Evolutionary conservation across 2,329 filamentous ascomycete genomes (phyloP), one percentile per base, ranked within the genome.

Genomic region (Cyclaneusma minus): DNA sequence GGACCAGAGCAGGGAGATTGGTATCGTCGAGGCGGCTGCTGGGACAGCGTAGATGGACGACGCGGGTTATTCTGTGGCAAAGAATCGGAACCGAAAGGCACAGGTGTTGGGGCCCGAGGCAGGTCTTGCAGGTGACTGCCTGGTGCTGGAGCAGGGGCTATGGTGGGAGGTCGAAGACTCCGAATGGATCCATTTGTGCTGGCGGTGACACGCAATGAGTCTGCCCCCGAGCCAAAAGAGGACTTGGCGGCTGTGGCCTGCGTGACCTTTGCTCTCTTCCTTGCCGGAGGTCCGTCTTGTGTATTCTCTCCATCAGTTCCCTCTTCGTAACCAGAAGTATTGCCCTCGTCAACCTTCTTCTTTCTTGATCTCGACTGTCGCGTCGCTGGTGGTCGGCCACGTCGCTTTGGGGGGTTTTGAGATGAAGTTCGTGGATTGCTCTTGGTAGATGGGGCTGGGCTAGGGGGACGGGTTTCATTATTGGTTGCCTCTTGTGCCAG

Each of bases 131-230:
- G 51, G 39, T 80, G 69, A 24, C 49, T 62, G 17, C 51, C 54
- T 16, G 44, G 33, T 4, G 56, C 45, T 4, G 51, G 53, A 3
- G 54, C 59, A 13, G 63, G 55, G 16, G 53, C 54, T 23, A 55
- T 49, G 12, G 64, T 60, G 30, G 81, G 64, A 4, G 87, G 87
- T 22, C 84, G 69, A 48, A 93, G 79, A 24, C 75, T 76, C 22
- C 87, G 78, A 31, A 95, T 63, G 4, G 85, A 93, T 21, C 83
- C 82, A 22, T 85, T 78, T 10, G 81, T 92, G 47, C 83, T 92
- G 24, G 87, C 87, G 33, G 81, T 76, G n/a, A 93, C 83, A 25
- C 85, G 69, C 14, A 95, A 59, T 3, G 82, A 91, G 25, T 89
- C 83, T 7, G 73, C 68, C 16, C 72, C 73, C 20, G 68, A 64